Base-by-base conservation (phyloP, 73 alveolate genomes). In the Paramecium primaurelia region DNA sequence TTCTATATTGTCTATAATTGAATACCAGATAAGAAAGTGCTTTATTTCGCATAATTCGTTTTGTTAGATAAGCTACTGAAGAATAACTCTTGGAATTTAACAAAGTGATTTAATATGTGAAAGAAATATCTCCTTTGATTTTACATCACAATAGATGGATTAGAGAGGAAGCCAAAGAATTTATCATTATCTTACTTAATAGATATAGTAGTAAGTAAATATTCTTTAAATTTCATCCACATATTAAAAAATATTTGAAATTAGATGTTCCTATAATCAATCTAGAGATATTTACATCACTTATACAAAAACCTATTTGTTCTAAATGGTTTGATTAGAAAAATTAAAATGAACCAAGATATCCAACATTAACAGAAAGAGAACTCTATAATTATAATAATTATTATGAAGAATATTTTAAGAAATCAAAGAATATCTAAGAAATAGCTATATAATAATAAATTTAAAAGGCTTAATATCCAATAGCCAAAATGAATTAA, bases 81-180 rank as follows among this genome's bases (percentile, higher is more conserved):
- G 84, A 64, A n/a, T 2, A 34, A 26, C 69, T 54, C 14, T 18
- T 54, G 4, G 36, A 16, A 4, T 54, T 18, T 2, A 18, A 6
- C 2, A 54, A 54, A 14, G 34, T 54, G 16, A 6, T 16, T 16
- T n/a, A 18, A 18, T 54, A 54, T 54, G 69, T 42, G 14, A 20
- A 45, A 28, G 91, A 44, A 80, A 64, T 64, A 1, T 28, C 84
- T 3, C 49, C 84, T 34, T 64, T 64, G 5, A 64, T 64, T 12
- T 64, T 64, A n/a, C 84, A 25, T 32, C 47, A 64, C 26, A 80
- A 80, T 47, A 1, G 58, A 36, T 80, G 91, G 91, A 80, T 80
- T 49, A 8, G 58, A 25, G 58, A 80, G 10, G 91, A 80, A 44
- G 91, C 47, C 8, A 11, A 32, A 20, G 28, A 45, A 80, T 80